Evolutionary conservation across 495 filamentous ascomycete genomes (phyloP).

Genomic region (Trichoderma gamsii): DNA sequence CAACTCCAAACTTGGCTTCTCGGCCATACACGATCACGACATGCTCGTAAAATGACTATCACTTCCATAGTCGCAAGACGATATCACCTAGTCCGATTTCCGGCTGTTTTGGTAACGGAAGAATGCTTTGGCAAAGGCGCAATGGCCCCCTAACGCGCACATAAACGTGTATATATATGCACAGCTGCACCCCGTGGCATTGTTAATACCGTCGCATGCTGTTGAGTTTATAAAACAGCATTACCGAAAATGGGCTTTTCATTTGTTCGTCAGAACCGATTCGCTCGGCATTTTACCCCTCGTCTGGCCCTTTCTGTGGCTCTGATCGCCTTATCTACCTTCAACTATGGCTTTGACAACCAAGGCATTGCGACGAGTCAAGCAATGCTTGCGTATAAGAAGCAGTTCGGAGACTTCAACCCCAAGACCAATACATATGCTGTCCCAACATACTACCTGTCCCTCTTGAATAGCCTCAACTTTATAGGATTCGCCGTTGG

Average conservation of each 20-base stretch:
- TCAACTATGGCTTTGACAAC: conserved; percentile 36
- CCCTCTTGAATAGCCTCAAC: conserved; percentile 31
- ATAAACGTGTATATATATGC: neutral
- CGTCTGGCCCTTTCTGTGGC: conserved; percentile 14
- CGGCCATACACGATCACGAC: neutral
- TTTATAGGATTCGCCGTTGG: conserved; percentile 30
- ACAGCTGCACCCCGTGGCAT: neutral
- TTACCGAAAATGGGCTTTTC: neutral
- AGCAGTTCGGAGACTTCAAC: conserved; percentile 30
- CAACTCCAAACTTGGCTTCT: neutral
- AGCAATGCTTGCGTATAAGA: conserved; percentile 29
- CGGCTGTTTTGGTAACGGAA: neutral
- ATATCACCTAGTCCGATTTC: neutral
- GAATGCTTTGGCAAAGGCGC: neutral
- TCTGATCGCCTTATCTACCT: conserved; percentile 28
- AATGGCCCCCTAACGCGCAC: neutral
- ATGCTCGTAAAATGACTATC: neutral
- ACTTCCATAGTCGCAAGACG: neutral
- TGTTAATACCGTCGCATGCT: neutral
- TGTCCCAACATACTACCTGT: conserved; percentile 25
- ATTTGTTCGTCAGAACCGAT: neutral
- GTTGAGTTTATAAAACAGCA: neutral
- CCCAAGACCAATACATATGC: conserved; percentile 20
- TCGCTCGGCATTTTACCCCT: conserved; percentile 17
- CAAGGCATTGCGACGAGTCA: conserved; percentile 31